Evolutionary conservation across 2,329 filamentous ascomycete species (phyloP), one percentile per base, ranked within the genome.

Genomic region (Xylariaceae sp.): DNA sequence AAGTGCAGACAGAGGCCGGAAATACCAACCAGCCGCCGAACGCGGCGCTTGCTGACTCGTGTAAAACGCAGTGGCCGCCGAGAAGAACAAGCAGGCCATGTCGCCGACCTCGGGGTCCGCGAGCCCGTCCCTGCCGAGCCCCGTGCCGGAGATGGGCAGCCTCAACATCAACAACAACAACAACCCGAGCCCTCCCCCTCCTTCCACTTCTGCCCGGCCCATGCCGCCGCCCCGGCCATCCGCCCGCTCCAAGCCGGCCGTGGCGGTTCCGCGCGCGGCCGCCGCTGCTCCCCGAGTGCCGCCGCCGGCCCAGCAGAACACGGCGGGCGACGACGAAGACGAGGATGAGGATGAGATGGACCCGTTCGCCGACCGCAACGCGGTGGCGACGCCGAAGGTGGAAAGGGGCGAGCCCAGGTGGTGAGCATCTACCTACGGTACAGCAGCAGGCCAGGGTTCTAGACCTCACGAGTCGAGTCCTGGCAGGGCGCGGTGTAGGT

Each of bases 291-390:
- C n/a, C n/a, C n/a, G n/a, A n/a, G 59, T 51, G 22, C 60, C 55
- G 41, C 60, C 46, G 14, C 50, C 58, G n/a, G 60, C 61, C 39
- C 61, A 72, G n/a, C 69, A 69, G 30, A 71, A 77, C 39, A 62
- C 64, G 4, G 35, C 69, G 30, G 71, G 77, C 39, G 62, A 64
- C 5, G 35, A 70, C n/a, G 74, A 52, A 12, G 63, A 68, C 13
- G 74, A 74, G 3, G 79, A 83, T 6, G 79, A 83, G n/a, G 81
- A 87, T 27, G 83, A 88, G n/a, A 74, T 92, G 43, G 77, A 94
- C 52, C 88, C 88, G 0, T 94, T 94, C 56, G 85, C 83, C 4
- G 87, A 94, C 55, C 75, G 74, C 26, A 89, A 94, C 53, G 83
- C 78, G 4, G 70, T 85, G 3, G 44, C 40, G 14, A 63, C 58